A percentile compares a stretch with the other conserved stretches of the same genome.
phyloP scores from a whole-genome alignment of 805 yeast genomes.

The Pichia paraexigua region DNA sequence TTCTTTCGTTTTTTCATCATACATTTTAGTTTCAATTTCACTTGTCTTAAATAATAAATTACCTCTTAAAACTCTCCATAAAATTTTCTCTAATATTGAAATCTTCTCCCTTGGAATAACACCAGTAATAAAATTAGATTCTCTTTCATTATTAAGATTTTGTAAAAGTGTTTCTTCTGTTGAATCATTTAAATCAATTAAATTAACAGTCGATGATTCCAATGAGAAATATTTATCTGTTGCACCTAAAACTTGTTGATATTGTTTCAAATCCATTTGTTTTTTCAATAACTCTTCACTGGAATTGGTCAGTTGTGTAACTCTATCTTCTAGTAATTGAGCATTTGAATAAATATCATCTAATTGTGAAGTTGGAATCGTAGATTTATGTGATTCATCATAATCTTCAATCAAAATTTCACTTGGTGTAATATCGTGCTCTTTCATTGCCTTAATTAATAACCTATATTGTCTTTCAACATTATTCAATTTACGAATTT shows the following conservation, averaged over 20 bases:
- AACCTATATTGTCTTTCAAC: conserved; percentile 77
- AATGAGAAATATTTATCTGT: conserved; percentile 40
- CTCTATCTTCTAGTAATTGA: conserved; percentile 62
- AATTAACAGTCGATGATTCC: conserved; percentile 17
- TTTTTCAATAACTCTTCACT: conserved; percentile 54
- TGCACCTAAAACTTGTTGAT: conserved; percentile 51
- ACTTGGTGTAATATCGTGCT: conserved; percentile 19
- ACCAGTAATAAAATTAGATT: conserved; percentile 61
- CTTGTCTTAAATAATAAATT: conserved; percentile 71
- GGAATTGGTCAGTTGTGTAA: conserved; percentile 63
- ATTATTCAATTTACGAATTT: conserved; percentile 76
- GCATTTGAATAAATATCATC: conserved; percentile 65
- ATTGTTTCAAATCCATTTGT: conserved; percentile 62
- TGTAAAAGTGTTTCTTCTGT: conserved; percentile 28
- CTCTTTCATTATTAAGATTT: conserved; percentile 32
- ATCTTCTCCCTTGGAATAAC: conserved; percentile 69
- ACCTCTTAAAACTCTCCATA: conserved; percentile 93
- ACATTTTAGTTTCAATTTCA: conserved; percentile 62
- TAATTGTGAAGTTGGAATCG: conserved; percentile 36
- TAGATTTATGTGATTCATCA: conserved; percentile 12
- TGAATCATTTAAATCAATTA: conserved; percentile 23
- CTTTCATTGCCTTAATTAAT: conserved; percentile 42
- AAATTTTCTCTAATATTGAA: conserved; percentile 64
- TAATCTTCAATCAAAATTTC: conserved; percentile 21
- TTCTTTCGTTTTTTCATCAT: conserved; percentile 50